A percentile compares a stretch with the other conserved stretches of the same genome.
Conservation (phyloP, 2,329 filamentous ascomycete species). For the Stagonosporopsis chrysanthemi region DNA sequence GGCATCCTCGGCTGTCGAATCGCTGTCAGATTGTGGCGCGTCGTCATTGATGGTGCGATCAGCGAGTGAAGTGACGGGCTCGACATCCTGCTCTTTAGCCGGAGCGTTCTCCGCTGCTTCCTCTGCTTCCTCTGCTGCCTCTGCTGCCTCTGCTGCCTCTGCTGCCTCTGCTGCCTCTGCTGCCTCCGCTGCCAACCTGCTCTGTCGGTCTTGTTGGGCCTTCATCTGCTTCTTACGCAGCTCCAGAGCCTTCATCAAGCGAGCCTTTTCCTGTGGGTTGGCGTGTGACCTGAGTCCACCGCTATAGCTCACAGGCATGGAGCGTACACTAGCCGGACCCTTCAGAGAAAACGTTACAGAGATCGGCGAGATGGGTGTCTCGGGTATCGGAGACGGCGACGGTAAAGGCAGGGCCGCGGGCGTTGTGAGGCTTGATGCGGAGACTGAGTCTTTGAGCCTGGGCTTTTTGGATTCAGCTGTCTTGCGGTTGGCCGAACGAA, state of each 20-base stretch:
- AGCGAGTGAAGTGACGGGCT: background rate
- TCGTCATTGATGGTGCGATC: slow-evolving; percentile 7
- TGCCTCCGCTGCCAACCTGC: slow-evolving; percentile 22
- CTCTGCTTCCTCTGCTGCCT: background rate
- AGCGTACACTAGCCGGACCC: slow-evolving; percentile 52
- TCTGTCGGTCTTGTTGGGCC: slow-evolving; percentile 43
- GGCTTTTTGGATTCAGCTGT: slow-evolving; percentile 42
- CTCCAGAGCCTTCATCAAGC: slow-evolving; percentile 93
- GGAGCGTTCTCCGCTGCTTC: slow-evolving; percentile 7
- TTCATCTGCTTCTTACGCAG: slow-evolving; percentile 81
- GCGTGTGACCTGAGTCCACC: slow-evolving; percentile 53
- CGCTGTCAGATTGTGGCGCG: slow-evolving; percentile 9
- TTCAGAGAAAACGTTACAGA: slow-evolving; percentile 50
- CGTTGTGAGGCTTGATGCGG: slow-evolving; percentile 34
- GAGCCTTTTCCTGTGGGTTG: slow-evolving; percentile 89
- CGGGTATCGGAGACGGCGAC: slow-evolving; percentile 45
- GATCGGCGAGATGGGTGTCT: slow-evolving; percentile 47
- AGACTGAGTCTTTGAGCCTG: slow-evolving; percentile 40
- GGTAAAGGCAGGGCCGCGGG: slow-evolving; percentile 44
- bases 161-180: background rate
- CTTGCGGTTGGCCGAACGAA: slow-evolving; percentile 62
- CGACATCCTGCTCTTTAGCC: slow-evolving; percentile 13
- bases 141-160: slow-evolving; percentile 7
- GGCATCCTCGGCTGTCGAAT: background rate
- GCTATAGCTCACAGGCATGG: slow-evolving; percentile 52